Evolutionary conservation across 1,284 basidiomycete species (phyloP).

Genomic region (Xanthoconium separans): DNA sequence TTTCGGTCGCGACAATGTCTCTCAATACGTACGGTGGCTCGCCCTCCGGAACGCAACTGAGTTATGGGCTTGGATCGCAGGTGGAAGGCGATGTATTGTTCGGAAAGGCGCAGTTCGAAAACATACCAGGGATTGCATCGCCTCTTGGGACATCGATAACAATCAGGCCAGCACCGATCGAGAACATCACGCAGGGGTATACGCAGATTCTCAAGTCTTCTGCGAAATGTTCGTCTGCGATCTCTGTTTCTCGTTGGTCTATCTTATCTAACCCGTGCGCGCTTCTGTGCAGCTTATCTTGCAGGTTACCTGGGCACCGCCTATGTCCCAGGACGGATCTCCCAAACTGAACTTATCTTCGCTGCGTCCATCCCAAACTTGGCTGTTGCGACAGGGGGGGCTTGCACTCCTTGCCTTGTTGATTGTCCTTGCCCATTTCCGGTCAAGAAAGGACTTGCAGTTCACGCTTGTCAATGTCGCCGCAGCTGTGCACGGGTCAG

Average conservation of each 20-base stretch:
- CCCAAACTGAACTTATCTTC: constrained; percentile 22
- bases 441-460: constrained; percentile 16
- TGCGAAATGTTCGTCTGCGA: constrained; percentile 17
- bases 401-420: constrained; percentile 21
- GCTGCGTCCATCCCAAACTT: constrained; percentile 29
- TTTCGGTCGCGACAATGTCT: constrained; percentile 18
- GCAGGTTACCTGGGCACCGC: constrained; percentile 21
- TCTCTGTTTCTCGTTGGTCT: not conserved
- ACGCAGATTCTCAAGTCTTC: constrained; percentile 21
- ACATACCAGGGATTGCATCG: not conserved
- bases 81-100: constrained; percentile 20
- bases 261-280: not conserved
- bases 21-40: constrained; percentile 7
- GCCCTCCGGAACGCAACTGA: not conserved
- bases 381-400: constrained; percentile 15
- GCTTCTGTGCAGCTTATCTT: constrained; percentile 15
- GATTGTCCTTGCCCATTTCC: constrained; percentile 22
- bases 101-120: constrained; percentile 14
- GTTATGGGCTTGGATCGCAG: constrained; percentile 11
- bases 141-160: not conserved
- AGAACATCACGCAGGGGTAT: constrained; percentile 20
- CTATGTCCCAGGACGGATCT: constrained; percentile 30
- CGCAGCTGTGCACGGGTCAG: constrained; percentile 25
- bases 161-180: not conserved
- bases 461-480: constrained; percentile 30